Conservation (phyloP, 2,329 filamentous ascomycete genomes). For the Harringtonia aguacate region DNA sequence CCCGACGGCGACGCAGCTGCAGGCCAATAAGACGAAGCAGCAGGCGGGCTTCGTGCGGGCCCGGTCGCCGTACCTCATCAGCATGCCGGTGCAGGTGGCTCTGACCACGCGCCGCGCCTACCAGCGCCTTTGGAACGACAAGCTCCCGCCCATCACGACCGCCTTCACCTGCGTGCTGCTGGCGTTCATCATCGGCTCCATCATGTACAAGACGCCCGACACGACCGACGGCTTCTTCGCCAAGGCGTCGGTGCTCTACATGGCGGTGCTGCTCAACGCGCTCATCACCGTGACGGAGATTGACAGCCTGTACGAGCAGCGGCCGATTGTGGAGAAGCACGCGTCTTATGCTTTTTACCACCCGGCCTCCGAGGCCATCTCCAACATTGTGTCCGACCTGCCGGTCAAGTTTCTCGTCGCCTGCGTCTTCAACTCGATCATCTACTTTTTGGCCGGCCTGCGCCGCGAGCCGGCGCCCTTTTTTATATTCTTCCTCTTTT, state of each 20-base stretch:
- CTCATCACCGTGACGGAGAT: conserved; percentile 77
- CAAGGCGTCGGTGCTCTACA: conserved; percentile 73
- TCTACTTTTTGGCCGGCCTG: conserved; percentile 85
- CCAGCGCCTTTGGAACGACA: conserved; percentile 70
- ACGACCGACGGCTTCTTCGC: conserved; percentile 31
- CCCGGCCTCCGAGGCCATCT: conserved; percentile 76
- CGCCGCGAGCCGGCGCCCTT: conserved; percentile 63
- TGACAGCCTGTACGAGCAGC: conserved; percentile 75
- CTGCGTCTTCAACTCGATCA: conserved; percentile 63
- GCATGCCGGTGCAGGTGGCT: conserved; percentile 40
- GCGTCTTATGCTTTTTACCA: conserved; percentile 79
- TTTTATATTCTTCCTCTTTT: conserved; percentile 77
- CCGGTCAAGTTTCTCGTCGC: conserved; percentile 71
- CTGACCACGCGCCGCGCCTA: conserved; percentile 57
- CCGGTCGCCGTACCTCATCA: conserved; percentile 49
- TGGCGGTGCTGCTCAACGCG: conserved; percentile 76
- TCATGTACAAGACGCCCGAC: conserved; percentile 10
- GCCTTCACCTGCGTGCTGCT: conserved; percentile 65
- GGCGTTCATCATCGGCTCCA: conserved; percentile 10
- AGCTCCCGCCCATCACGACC: conserved; percentile 65
- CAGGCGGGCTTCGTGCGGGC: conserved; percentile 38
- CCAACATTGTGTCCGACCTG: conserved; percentile 76
- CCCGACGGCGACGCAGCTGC: conserved; percentile 30
- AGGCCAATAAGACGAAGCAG: conserved; percentile 36
- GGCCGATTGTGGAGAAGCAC: conserved; percentile 88